These are phyloP conservation scores for Jatropha podagrica DNA, from an alignment of 441 rosid genomes.

Conservation along the genomic window DNA sequence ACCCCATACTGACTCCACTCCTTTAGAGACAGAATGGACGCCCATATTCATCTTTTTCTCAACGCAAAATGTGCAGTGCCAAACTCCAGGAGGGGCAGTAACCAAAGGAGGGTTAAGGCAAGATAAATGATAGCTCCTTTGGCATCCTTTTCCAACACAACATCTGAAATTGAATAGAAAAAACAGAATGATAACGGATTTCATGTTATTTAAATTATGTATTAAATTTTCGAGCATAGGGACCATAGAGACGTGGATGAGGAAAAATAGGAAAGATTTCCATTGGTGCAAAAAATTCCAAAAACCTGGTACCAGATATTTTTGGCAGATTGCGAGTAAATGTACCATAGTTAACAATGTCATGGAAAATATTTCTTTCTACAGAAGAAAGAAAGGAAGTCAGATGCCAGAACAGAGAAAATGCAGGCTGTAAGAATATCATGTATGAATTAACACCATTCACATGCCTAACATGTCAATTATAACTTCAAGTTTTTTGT, in stretches of 20 bases:
- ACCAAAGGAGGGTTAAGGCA: conserved; percentile 34
- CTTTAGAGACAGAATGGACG: conserved; percentile 32
- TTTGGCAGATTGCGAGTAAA: no score
- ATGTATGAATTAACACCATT: no score
- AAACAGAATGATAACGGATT: neutral
- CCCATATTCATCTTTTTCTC: conserved; percentile 30
- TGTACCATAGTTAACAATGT: no score
- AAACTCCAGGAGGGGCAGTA: conserved; percentile 30
- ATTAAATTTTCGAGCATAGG: neutral
- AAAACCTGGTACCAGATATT: no score
- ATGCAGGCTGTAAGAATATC: neutral
- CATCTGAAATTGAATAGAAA: neutral
- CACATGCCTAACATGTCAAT: no score
- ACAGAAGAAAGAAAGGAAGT: neutral
- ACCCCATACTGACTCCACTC: conserved; percentile 38
- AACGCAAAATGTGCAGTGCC: conserved; percentile 36
- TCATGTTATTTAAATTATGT: neutral
- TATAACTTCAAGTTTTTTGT: no score
- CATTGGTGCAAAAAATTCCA: neutral
- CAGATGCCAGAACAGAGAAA: neutral
- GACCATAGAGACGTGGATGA: neutral
- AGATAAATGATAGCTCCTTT: conserved; percentile 2
- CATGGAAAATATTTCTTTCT: neutral
- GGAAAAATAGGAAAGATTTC: neutral
- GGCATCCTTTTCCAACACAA: conserved; percentile 13